Base-by-base conservation (phyloP, 805 yeast genomes). In the Barnettozyma populi region DNA sequence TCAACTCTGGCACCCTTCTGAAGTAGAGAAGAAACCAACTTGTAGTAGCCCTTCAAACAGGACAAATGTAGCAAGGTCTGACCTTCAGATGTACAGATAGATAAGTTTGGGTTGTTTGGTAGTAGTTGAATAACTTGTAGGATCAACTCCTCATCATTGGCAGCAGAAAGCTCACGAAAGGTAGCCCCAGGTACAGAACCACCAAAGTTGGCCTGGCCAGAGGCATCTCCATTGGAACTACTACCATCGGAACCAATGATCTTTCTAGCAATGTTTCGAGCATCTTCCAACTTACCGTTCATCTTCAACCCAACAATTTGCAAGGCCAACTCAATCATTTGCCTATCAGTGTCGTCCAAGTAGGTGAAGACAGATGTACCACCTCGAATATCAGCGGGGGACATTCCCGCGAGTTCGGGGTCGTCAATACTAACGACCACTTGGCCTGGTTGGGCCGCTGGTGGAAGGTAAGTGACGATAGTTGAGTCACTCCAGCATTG, bases 401-500 rank as follows among this genome's bases (percentile, higher is more conserved):
- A 48, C 24, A 46, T 23, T 2, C 41, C 43, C 7, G 25, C 54
- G 11, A 59, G 65, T 44, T 74, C 78, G 54, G 72, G 73, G 54
- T 75, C 77, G 47, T 78, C 81, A 54, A 94, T 84, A n/a, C 90
- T 78, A 3, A 94, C 97, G 47, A 86, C 72, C 2, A 94, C 99
- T 55, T 90, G 96, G 0, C 98, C 98, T 0, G 97, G 84, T 49
- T 78, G 80, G 10, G 84, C 68, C 1, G 97, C 87, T 3, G 99
- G 97, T 3, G 99, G 99, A 43, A 94, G 71, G 58, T 86, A 89
- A 0, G 98, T 89, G 2, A 94, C 96, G 46, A 94, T 86, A 0
- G 99, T 94, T 2, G 94, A 77, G 36, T 86, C 94, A 41, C 95
- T 87, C 99, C 99, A 94, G 66, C 96, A 90, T 60, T 90, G 96